Percentiles rank a stretch among this genome's conserved stretches.
Conservation (phyloP, 2,329 filamentous ascomycete genomes). For the Xylariaceae sp. region DNA sequence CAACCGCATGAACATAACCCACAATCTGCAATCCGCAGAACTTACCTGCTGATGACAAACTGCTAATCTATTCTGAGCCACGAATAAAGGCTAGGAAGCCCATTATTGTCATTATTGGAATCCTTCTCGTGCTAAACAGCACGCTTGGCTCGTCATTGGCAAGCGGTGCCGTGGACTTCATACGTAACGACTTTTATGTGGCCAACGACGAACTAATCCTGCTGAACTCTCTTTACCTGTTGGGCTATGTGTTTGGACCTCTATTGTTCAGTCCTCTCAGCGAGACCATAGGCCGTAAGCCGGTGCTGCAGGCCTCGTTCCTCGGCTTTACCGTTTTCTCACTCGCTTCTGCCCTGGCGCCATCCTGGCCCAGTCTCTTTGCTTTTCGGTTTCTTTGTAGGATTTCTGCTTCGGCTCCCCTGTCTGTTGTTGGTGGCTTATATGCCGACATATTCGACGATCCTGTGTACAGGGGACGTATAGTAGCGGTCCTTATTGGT, state of each 20-base stretch:
- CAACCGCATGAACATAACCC: too few species aligned
- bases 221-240: conserved; percentile 10
- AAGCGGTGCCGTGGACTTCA: conserved; percentile 4
- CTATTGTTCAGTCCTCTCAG: background rate
- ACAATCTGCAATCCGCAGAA: too few species aligned
- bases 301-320: conserved; percentile 39
- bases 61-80: too few species aligned
- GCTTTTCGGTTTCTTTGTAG: conserved; percentile 42
- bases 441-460: conserved; percentile 45
- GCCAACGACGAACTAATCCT: conserved; percentile 3
- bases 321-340: conserved; percentile 1
- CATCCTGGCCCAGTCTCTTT: conserved; percentile 29
- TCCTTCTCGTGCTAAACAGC: too few species aligned
- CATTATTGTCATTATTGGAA: too few species aligned
- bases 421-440: conserved; percentile 42
- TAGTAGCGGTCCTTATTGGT: conserved; percentile 35
- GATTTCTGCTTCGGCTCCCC: conserved; percentile 38
- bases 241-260: conserved; percentile 11
- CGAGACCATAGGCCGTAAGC: conserved; percentile 4
- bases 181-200: conserved; percentile 9
- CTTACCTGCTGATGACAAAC: too few species aligned
- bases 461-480: conserved; percentile 30
- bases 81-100: too few species aligned
- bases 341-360: conserved; percentile 1
- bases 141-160: conserved; percentile 13